Conservation (phyloP, 371 early-diverging fungal genomes). For the Vittaforma corneae region DNA sequence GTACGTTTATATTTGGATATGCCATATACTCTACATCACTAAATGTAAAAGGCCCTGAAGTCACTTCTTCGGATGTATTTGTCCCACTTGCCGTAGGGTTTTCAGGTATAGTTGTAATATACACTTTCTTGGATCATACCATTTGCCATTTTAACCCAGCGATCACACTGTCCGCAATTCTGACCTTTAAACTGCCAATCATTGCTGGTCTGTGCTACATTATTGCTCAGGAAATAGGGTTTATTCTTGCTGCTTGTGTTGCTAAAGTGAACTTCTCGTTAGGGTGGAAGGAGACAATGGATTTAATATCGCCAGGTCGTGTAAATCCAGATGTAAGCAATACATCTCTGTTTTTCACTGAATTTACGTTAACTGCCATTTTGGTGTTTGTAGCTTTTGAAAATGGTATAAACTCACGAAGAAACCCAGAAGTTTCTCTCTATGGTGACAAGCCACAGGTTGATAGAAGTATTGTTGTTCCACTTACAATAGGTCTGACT, state of each 20-base stretch:
- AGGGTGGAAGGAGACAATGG: conserved; percentile 38
- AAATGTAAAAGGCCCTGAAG: conserved; percentile 13
- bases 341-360: conserved; percentile 57
- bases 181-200: conserved; percentile 62
- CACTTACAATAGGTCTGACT: conserved; percentile 59
- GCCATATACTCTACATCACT: conserved; percentile 52
- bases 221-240: conserved; percentile 61
- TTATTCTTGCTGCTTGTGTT: conserved; percentile 61
- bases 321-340: conserved; percentile 26
- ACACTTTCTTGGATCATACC: conserved; percentile 65
- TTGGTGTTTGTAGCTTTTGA: conserved; percentile 67
- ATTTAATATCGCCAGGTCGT: conserved; percentile 42
- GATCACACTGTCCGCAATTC: conserved; percentile 64
- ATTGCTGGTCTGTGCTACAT: conserved; percentile 63
- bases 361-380: conserved; percentile 63
- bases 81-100: conserved; percentile 62
- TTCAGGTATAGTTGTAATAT: conserved; percentile 62
- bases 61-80: conserved; percentile 59
- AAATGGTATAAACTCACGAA: conserved; percentile 65
- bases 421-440: conserved; percentile 39
- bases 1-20: conserved; percentile 55
- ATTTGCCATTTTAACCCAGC: conserved; percentile 64
- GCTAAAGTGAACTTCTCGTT: conserved; percentile 62
- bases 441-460: conserved; percentile 29
- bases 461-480: conserved; percentile 53